A percentile compares a stretch with the other conserved stretches of the same genome.
phyloP scores from a whole-genome alignment of 495 filamentous ascomycete species.

The Penicillium pancosmium region DNA sequence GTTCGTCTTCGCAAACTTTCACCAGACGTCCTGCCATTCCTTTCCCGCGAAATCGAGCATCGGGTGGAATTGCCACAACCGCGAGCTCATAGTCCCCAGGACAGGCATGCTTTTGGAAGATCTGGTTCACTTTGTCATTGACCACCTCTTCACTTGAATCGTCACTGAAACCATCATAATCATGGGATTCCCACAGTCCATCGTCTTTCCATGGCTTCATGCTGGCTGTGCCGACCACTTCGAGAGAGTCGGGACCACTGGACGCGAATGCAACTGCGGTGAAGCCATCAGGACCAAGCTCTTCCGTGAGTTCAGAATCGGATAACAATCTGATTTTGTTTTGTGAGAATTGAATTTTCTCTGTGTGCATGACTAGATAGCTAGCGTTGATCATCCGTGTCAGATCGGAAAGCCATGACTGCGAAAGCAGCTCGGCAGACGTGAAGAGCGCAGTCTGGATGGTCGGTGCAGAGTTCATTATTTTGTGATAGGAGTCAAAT shows the following conservation, averaged over 20 bases:
- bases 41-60: conserved; percentile 15
- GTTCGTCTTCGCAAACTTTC: conserved; percentile 14
- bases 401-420: conserved; percentile 17
- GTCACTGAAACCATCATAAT: background rate
- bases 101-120: conserved; percentile 5
- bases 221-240: conserved; percentile 22
- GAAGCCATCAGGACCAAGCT: conserved; percentile 11
- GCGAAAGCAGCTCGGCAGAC: conserved; percentile 12
- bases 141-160: background rate
- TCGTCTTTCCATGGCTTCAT: conserved; percentile 25
- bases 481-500: background rate
- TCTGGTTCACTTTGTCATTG: conserved; percentile 4
- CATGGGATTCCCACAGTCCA: conserved; percentile 13
- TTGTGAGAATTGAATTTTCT: conserved; percentile 9
- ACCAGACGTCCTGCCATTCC: conserved; percentile 14
- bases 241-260: background rate
- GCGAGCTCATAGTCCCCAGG: conserved; percentile 18
- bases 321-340: conserved; percentile 10
- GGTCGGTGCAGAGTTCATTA: conserved; percentile 7
- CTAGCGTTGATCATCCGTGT: conserved; percentile 20
- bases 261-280: conserved; percentile 16
- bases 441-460: conserved; percentile 15
- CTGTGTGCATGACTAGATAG: conserved; percentile 16
- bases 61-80: conserved; percentile 14
- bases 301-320: conserved; percentile 13